Conservation (phyloP, 257 asterid species). For the Pogostemon cablin region DNA sequence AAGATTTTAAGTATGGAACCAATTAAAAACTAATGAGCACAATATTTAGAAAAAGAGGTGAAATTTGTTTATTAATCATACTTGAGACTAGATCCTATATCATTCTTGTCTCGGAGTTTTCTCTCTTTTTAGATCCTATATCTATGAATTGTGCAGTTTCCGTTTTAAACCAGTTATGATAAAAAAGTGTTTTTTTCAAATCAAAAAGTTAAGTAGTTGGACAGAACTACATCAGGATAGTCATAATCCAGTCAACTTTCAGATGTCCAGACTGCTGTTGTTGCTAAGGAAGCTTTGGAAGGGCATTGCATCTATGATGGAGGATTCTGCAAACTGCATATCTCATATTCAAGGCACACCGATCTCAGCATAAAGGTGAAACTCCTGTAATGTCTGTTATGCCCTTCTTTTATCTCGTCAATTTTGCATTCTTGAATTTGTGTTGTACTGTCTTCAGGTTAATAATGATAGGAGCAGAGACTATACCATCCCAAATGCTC, state of each 20-base stretch:
- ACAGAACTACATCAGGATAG: slow-evolving; percentile 1
- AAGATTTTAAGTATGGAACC: background rate
- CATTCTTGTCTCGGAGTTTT: background rate
- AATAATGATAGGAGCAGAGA: slow-evolving; percentile 93
- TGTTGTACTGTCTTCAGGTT: slow-evolving; percentile 54
- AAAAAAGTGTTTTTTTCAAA: background rate
- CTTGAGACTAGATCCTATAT: background rate
- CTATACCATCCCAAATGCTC: slow-evolving; percentile 71
- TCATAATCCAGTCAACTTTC: slow-evolving; percentile 37
- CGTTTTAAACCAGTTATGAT: background rate
- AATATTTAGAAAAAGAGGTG: background rate
- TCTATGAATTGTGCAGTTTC: background rate
- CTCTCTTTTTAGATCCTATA: background rate
- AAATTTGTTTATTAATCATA: background rate
- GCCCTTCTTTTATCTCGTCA: background rate
- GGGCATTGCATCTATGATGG: slow-evolving; percentile 99
- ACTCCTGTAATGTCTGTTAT: background rate
- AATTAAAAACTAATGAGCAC: too few relatives aligned
- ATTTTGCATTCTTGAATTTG: background rate
- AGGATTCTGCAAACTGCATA: slow-evolving; percentile 97
- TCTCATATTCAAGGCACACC: slow-evolving; percentile 93
- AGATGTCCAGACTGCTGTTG: slow-evolving; percentile 96
- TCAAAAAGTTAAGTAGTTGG: background rate
- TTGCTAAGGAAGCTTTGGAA: slow-evolving; percentile 95
- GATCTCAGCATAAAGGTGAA: slow-evolving; percentile 96